A percentile compares a stretch with the other conserved stretches of the same genome.
phyloP scores from a whole-genome alignment of 345 rosid species.

The Brassica nigra region DNA sequence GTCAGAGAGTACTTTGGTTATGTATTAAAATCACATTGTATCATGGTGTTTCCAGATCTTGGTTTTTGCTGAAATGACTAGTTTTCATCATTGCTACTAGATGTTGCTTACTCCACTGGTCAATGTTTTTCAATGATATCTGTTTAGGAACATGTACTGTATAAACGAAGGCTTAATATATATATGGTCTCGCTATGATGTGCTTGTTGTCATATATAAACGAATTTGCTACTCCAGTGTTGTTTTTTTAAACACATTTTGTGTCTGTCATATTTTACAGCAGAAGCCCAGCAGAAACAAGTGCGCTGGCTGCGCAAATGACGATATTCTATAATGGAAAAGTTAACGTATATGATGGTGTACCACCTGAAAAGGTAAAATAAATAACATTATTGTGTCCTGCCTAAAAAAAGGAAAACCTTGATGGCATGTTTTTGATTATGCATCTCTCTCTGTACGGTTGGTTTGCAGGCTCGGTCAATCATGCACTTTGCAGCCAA shows the following conservation, averaged over 20 bases:
- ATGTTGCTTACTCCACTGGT: background rate
- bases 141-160: background rate
- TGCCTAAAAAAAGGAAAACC: slow-evolving; percentile 32
- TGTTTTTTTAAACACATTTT: slow-evolving; percentile 21
- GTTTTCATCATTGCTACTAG: slow-evolving; percentile 6
- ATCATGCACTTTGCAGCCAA: slow-evolving; percentile 84
- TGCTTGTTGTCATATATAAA: background rate
- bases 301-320: slow-evolving; percentile 63
- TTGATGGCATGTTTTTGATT: slow-evolving; percentile 44
- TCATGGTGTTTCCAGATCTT: slow-evolving; percentile 15
- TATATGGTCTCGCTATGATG: background rate
- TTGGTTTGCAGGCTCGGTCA: slow-evolving; percentile 73
- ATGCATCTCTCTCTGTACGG: slow-evolving; percentile 38
- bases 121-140: background rate
- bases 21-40: background rate
- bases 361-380: slow-evolving; percentile 76
- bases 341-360: slow-evolving; percentile 85
- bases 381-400: slow-evolving; percentile 44
- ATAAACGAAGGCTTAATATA: background rate
- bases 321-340: slow-evolving; percentile 89
- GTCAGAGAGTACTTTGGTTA: background rate
- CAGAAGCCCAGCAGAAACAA: slow-evolving; percentile 58
- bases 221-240: background rate
- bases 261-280: slow-evolving; percentile 27
- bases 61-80: background rate